Percentiles rank a stretch among this genome's conserved stretches.
These are phyloP conservation scores for Aspergillaceae sp. DNA, from an alignment of 2,329 filamentous ascomycete genomes.

Conservation along the genomic window DNA sequence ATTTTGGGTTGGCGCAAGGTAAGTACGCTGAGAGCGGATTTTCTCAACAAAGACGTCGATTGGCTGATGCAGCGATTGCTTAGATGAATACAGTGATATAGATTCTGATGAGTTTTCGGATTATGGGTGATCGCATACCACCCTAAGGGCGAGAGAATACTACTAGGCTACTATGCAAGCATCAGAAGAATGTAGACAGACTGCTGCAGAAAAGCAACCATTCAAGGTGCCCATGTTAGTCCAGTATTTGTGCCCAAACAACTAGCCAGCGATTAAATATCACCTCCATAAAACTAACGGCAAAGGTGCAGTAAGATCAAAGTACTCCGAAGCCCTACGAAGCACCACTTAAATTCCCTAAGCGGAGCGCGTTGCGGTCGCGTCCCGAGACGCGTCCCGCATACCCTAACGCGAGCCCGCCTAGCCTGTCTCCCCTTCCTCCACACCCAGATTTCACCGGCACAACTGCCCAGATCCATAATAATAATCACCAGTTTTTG, in stretches of 20 bases:
- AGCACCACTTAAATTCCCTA: slow-evolving; percentile 11
- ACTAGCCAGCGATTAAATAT: too few relatives aligned
- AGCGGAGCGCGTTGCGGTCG: slow-evolving; percentile 15
- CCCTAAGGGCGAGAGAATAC: too few relatives aligned
- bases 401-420: slow-evolving; percentile 9
- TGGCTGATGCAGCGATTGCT: slow-evolving; percentile 4
- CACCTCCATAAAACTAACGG: neutral
- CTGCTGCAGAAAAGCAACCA: too few relatives aligned
- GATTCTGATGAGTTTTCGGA: slow-evolving; percentile 13
- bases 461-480: neutral
- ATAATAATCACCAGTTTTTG: neutral
- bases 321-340: neutral
- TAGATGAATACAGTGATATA: slow-evolving; percentile 17
- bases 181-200: too few relatives aligned
- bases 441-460: slow-evolving; percentile 5
- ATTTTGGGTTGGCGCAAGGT: slow-evolving; percentile 16
- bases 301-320: neutral
- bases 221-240: too few relatives aligned
- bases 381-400: slow-evolving; percentile 13
- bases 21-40: slow-evolving; percentile 1
- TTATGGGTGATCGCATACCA: neutral
- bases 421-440: slow-evolving; percentile 7
- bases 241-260: too few relatives aligned
- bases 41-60: neutral
- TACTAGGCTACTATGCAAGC: too few relatives aligned